Conservation (phyloP, 2,329 filamentous ascomycete genomes). For the Colletotrichum karsti region DNA sequence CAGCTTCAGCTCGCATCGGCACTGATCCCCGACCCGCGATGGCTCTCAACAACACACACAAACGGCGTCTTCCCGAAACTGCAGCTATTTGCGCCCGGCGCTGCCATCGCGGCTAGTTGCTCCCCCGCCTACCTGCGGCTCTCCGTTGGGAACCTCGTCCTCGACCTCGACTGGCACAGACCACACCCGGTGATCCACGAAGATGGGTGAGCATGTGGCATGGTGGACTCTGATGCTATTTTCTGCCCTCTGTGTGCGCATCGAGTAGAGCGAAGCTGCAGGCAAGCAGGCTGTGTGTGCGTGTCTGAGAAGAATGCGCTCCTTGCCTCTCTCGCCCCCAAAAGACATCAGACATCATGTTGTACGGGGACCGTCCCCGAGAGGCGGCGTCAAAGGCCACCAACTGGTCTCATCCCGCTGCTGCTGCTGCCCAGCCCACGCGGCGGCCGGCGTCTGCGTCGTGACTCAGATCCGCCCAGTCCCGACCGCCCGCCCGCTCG, state of each 20-base stretch:
- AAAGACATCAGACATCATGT: conserved; percentile 6
- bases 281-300: not conserved
- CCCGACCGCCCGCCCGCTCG: not conserved
- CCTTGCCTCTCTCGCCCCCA: not conserved
- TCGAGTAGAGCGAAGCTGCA: conserved; percentile 10
- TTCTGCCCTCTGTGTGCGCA: conserved; percentile 7
- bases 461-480: not conserved
- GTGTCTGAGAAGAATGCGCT: not conserved
- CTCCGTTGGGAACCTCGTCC: not conserved
- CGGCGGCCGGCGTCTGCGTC: conserved; percentile 1
- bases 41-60: not conserved
- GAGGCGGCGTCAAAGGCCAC: not conserved
- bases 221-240: conserved; percentile 15
- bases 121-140: conserved; percentile 17
- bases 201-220: not conserved
- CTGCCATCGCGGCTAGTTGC: conserved; percentile 3
- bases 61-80: not conserved
- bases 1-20: not conserved
- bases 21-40: not conserved
- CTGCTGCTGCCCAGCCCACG: not conserved
- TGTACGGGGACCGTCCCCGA: conserved; percentile 1
- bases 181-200: not conserved
- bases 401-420: not conserved
- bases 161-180: conserved; percentile 4
- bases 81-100: not conserved